phyloP scores from a whole-genome alignment of 495 filamentous ascomycete genomes.

The Aspergillus heteromorphus region DNA sequence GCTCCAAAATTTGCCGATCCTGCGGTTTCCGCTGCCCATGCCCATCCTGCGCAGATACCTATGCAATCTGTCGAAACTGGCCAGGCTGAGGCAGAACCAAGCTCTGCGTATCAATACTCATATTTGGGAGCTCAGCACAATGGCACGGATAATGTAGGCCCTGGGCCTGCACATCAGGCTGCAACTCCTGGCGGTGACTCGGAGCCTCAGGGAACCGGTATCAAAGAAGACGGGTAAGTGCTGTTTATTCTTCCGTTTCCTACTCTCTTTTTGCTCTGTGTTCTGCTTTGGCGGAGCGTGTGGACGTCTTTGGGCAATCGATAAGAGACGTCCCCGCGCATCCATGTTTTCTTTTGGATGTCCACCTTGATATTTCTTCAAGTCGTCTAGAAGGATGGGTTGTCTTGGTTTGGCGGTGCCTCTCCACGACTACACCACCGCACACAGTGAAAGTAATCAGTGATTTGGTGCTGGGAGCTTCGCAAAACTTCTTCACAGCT shows the following conservation, averaged over 20 bases:
- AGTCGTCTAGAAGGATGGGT: not conserved
- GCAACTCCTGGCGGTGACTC: conserved; percentile 24
- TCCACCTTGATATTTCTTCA: not conserved
- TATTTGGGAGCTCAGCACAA: conserved; percentile 54
- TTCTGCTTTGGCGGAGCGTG: not conserved
- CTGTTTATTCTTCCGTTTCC: conserved; percentile 16
- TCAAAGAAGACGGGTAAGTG: conserved; percentile 99
- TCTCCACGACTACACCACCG: not conserved
- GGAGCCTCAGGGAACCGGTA: conserved; percentile 54
- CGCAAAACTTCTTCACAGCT: not conserved
- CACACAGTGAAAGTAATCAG: not conserved
- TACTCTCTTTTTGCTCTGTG: conserved; percentile 18
- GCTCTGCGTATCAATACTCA: conserved; percentile 33
- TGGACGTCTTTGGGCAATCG: not conserved
- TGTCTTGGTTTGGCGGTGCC: not conserved
- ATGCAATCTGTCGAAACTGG: conserved; percentile 28
- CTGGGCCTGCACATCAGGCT: conserved; percentile 34
- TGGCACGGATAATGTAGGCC: conserved; percentile 54
- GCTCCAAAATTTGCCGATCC: conserved; percentile 26
- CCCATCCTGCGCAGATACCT: conserved; percentile 21
- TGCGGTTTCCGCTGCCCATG: conserved; percentile 14
- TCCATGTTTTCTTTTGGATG: not conserved
- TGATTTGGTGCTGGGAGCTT: not conserved
- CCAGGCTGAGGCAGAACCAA: conserved; percentile 37
- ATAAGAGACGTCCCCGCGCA: not conserved